Evolutionary conservation across 306 rosid species (phyloP).

Genomic region (Pyrus pyrifolia): DNA sequence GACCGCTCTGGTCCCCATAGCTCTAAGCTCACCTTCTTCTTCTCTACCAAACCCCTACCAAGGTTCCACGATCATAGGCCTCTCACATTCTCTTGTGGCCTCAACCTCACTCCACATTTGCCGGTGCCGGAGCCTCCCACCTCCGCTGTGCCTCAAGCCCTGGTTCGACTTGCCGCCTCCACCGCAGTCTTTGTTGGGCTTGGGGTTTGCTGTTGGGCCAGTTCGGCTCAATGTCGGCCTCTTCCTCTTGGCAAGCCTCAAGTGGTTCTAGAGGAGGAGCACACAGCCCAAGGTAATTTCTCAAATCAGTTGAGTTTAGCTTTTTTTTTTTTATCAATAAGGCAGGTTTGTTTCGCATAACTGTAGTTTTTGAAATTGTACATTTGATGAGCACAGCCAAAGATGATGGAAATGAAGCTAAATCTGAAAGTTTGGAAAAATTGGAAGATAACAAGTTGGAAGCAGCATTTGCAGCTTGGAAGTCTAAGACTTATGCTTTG

Average conservation of each 20-base stretch:
- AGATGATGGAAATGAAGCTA: slow-evolving; percentile 38
- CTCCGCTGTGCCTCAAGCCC: not conserved
- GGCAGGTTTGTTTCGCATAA: not conserved
- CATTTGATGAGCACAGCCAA: slow-evolving; percentile 7
- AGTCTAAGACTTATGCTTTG: slow-evolving; percentile 71
- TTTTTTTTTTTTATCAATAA: not conserved
- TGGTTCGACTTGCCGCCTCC: slow-evolving; percentile 40
- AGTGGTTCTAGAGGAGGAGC: slow-evolving; percentile 36
- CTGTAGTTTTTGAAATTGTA: not conserved
- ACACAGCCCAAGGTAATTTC: slow-evolving; percentile 39
- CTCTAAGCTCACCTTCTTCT: not conserved
- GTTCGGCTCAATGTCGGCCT: slow-evolving; percentile 17
- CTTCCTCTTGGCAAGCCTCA: slow-evolving; percentile 17
- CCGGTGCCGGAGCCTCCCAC: slow-evolving; percentile 8
- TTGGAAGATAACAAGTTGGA: slow-evolving; percentile 43
- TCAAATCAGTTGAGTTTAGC: not conserved
- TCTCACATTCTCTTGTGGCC: not conserved
- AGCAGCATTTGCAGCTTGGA: slow-evolving; percentile 67
- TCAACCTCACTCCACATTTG: not conserved
- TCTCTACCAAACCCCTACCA: not conserved
- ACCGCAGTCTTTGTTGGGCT: slow-evolving; percentile 44
- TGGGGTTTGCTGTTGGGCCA: slow-evolving; percentile 42
- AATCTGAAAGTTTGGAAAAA: slow-evolving; percentile 8
- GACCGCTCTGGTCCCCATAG: not conserved
- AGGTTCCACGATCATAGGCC: not conserved